Base-by-base conservation (phyloP, 176 grass and related monocot species). In the Carex kokanica region DNA sequence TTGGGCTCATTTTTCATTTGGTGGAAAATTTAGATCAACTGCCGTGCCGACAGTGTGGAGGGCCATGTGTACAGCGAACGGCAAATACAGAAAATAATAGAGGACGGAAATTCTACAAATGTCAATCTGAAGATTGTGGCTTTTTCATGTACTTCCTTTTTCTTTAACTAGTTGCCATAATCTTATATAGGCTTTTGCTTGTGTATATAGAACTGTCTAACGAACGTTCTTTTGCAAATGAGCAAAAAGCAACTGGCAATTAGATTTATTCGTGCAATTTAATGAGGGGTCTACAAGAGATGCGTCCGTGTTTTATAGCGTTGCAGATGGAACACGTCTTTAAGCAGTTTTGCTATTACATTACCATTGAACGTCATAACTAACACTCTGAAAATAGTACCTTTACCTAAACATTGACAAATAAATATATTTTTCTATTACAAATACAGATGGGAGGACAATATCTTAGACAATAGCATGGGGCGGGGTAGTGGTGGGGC, bases 71-170 rank as follows among this genome's bases (percentile, higher is more conserved):
- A 85, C 70, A 57, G 14, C 84, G 84, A 85, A 91, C 81, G 27
- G 92, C 95, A 69, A 95, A 93, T 85, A 98, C 92, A 75, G 90
- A 94, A 72, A 90, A 82, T 84, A 98, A 95, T 77, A 85, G 89
- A 65, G 95, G 95, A 40, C 94, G 95, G 85, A 93, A 85, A 78
- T 98, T 98, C 84, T 95, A 95, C 59, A 93, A 90, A 83, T 98
- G 95, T 36, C 89, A 74, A 87, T 74, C 90, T 69, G 53, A 80
- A 74, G 87, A 83, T 65, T 95, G 95, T 72, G 64, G 80, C 72
- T 98, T 93, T 80, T 98, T 98, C 68, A 71, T 66, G 92, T 98
- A 93, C 23, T 86, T 85, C 34, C 8, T 54, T 88, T 88, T 55
- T 63, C 77, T 16, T 75, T 3, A 54, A 40, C 2, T 29, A 16